Evolutionary conservation across 2,329 filamentous ascomycete genomes (phyloP).

Genomic region (Calonectria pteridis): DNA sequence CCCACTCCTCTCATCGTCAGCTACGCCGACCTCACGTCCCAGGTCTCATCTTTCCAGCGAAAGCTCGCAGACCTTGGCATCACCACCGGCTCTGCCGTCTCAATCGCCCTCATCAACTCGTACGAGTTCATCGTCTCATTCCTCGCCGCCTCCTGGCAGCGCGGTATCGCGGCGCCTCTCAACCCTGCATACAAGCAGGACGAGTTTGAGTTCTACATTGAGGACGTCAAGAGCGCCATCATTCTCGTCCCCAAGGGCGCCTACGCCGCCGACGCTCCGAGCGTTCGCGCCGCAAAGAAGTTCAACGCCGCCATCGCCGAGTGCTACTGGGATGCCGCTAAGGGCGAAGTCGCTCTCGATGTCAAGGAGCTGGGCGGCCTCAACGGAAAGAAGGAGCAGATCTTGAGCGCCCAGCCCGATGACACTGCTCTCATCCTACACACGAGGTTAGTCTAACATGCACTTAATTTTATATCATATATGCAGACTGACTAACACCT

Average conservation of each 20-base stretch:
- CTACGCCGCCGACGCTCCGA: conserved; percentile 74
- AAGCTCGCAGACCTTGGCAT: conserved; percentile 84
- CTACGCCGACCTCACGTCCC: conserved; percentile 74
- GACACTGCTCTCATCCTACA: conserved; percentile 87
- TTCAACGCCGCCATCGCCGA: conserved; percentile 89
- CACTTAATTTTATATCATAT: not conserved
- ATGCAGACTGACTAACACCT: conserved; percentile 39
- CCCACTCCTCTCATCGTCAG: conserved; percentile 73
- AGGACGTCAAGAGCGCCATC: conserved; percentile 84
- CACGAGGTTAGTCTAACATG: conserved; percentile 64
- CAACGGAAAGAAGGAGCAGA: conserved; percentile 55
- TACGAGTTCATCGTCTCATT: conserved; percentile 92
- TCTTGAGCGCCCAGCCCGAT: conserved; percentile 71
- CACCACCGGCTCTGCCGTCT: conserved; percentile 76
- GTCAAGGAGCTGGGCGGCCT: conserved; percentile 82
- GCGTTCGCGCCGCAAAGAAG: conserved; percentile 81
- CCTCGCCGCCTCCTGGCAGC: conserved; percentile 86
- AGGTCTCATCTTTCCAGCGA: conserved; percentile 79
- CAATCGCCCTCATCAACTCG: conserved; percentile 85
- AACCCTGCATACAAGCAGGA: conserved; percentile 91
- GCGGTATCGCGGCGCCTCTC: conserved; percentile 85
- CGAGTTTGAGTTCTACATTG: conserved; percentile 93
- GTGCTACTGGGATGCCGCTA: conserved; percentile 80
- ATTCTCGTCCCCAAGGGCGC: conserved; percentile 81
- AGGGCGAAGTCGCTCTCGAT: conserved; percentile 78